Base-by-base conservation (phyloP, 163 green algal species). In the Chlamydomonas reinhardtii region DNA sequence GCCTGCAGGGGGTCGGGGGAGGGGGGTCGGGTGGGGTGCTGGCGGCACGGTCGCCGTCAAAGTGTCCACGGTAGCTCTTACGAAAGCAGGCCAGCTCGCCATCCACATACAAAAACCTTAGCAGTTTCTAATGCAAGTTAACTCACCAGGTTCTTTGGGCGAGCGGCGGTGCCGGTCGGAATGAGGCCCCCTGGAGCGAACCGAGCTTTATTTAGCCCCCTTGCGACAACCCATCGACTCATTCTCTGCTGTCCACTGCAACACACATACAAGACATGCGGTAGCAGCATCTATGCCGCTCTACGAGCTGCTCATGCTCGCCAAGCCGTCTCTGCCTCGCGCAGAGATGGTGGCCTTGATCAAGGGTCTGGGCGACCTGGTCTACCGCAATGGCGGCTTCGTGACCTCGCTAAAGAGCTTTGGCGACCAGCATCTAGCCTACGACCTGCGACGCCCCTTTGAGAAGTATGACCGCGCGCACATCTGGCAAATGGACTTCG, bases 341-440 rank as follows among this genome's bases (percentile, higher is more conserved):
- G n/a, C 76, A 3, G 76, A 92, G 22, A 61, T 96, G 29, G 85
- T 82, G 3, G 34, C 85, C 1, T 91, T 98, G 31, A 94, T 98
- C 29, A 87, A 91, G n/a, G 83, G 86, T 0, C 83, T 98, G 5
- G 94, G 97, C 76, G 95, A 93, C 4, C 87, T 97, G 25, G 93
- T 99, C 4, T 96, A 98, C 86, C 92, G 97, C 85, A 97, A 98
- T 82, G 99, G 97, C 11, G 97, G 97, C 79, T 98, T 98, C 0
- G 84, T 99, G 0, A 99, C 97, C 2, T 71, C 90, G 4, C 94
- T 98, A 17, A 89, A 84, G 43, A 96, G 93, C 0, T 98, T 94
- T 82, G 96, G 96, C 31, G 82, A 96, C 29, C 92, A 94, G 64
- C 54, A 78, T 22, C 91, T 98, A 0, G 96, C 95, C 0, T 98